Evolutionary conservation across 2,329 filamentous ascomycete species (phyloP).

Genomic region (Hyphodiscus sp.): DNA sequence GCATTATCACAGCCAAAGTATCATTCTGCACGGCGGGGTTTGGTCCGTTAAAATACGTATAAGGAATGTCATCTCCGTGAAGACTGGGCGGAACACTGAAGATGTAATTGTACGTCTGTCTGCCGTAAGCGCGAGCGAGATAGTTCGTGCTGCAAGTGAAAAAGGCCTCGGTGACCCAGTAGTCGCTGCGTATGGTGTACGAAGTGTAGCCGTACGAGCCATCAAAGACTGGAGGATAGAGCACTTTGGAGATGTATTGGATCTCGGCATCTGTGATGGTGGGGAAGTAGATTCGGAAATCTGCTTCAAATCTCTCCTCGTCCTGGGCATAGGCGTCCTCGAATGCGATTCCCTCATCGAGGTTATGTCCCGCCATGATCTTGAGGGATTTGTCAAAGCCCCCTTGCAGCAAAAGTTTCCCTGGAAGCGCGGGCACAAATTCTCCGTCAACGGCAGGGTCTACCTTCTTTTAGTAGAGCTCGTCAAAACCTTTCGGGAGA

Average conservation of each 20-base stretch:
- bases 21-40: conserved; percentile 21
- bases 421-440: conserved; percentile 40
- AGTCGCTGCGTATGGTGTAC: conserved; percentile 36
- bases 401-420: conserved; percentile 36
- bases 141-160: conserved; percentile 48
- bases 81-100: conserved; percentile 46
- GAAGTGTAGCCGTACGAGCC: conserved; percentile 39
- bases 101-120: conserved; percentile 38
- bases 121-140: conserved; percentile 39
- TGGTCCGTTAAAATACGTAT: conserved; percentile 10
- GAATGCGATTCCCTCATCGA: conserved; percentile 34
- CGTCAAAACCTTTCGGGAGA: too few relatives aligned
- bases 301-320: conserved; percentile 7
- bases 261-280: conserved; percentile 22
- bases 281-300: conserved; percentile 11
- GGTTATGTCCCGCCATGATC: conserved; percentile 39
- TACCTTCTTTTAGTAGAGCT: too few relatives aligned
- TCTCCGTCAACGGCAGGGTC: conserved; percentile 40
- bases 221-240: conserved; percentile 44
- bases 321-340: conserved; percentile 7
- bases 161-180: conserved; percentile 36
- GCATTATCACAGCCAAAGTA: conserved; percentile 30
- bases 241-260: conserved; percentile 35
- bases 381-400: conserved; percentile 37
- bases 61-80: conserved; percentile 42